phyloP scores from a whole-genome alignment of 192 early-diverging fungal genomes.

The Thoreauomyces humboldtii region DNA sequence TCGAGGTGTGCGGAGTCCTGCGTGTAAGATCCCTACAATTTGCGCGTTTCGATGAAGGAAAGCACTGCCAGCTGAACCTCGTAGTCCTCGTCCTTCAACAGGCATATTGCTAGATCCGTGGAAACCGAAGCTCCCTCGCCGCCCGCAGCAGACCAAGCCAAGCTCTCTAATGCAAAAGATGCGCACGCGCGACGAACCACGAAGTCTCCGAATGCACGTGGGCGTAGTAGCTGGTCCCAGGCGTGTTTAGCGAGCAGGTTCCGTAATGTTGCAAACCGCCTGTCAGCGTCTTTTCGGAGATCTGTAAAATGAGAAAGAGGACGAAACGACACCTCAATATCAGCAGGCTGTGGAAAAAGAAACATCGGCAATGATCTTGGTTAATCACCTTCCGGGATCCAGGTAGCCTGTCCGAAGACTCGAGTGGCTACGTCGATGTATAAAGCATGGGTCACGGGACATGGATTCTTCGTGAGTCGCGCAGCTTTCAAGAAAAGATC shows the following conservation, averaged over 20 bases:
- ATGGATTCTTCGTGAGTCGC: conserved; percentile 20
- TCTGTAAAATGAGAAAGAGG: too few species aligned
- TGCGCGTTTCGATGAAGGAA: conserved; percentile 28
- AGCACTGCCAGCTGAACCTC: conserved; percentile 62
- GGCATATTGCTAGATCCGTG: conserved; percentile 25
- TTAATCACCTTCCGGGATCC: conserved; percentile 13
- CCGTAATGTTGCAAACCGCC: too few species aligned
- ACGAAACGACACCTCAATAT: too few species aligned
- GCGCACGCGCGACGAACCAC: conserved; percentile 23
- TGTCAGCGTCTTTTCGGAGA: too few species aligned
- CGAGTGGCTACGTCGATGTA: conserved; percentile 49
- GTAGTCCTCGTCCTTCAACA: conserved; percentile 59
- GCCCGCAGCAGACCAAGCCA: too few species aligned
- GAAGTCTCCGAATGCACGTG: conserved; percentile 13
- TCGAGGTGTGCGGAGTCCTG: background rate
- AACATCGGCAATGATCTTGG: too few species aligned
- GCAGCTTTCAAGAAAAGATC: background rate
- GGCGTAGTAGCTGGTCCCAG: too few species aligned
- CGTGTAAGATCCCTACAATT: conserved; percentile 4
- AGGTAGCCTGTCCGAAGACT: conserved; percentile 36
- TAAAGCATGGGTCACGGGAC: conserved; percentile 51
- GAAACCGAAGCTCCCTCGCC: background rate
- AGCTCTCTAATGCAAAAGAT: too few species aligned
- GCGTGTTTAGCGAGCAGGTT: too few species aligned
- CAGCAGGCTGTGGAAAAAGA: too few species aligned